Evolutionary conservation across 2,329 filamentous ascomycete genomes (phyloP), one percentile per base, ranked within the genome.

Genomic region (Fusarium graminum): DNA sequence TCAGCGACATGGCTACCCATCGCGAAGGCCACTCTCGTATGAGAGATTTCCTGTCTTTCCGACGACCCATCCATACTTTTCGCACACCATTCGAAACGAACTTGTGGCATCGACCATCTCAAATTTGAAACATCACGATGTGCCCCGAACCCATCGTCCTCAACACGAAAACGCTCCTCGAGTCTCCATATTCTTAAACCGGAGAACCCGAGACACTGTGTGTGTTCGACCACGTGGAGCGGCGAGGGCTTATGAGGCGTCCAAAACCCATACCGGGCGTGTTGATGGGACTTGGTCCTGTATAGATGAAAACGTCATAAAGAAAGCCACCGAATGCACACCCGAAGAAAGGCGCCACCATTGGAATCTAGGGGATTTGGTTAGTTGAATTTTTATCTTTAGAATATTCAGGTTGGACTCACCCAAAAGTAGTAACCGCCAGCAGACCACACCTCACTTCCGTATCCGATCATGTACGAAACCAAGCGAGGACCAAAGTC

Each of bases 391-490:
- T 16, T 45, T 17, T 7, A 13, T 6, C 8, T 10, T 12, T 6
- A 2, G 16, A 12, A 14, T 28, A 77, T 29, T 17, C 13, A 9
- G 34, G 6, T 17, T 30, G 6, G 16, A 62, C 80, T 67, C 78
- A 89, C 86, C 89, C 89, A 92, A 74, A 92, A 92, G 73, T 92
- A 93, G 72, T 92, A 90, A 13, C 82, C 82, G 3, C 89, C 89
- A 1, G 87, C 85, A 11, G 81, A 83, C 87, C 88, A 92, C 0
- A 92, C 90, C 47, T 89, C 83, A 46, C 75, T 76, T 1, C 88
- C 88, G 72, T 93, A 92, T 3, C 90, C 90, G 52, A 92, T 70
- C 72, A 88, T 85, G 72, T 88, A 90, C 2, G 86, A 85, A 63
- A 90, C 85, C 41, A 92, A 75, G 12, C 90, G 81, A 11, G 90